Conservation (phyloP, 2,329 filamentous ascomycete species). For the Xylaria multiplex region DNA sequence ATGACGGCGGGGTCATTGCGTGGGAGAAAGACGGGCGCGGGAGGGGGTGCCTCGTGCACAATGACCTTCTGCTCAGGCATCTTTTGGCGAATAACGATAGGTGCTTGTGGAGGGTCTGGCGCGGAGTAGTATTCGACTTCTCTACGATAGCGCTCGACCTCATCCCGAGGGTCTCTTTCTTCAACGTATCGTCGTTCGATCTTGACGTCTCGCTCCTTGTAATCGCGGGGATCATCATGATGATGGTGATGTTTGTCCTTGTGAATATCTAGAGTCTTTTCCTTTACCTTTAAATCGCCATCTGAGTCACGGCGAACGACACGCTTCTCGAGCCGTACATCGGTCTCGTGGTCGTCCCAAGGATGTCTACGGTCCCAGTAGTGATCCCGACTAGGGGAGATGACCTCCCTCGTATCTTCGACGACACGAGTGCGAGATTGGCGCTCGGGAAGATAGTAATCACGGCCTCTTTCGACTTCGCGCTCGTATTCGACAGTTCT, state of each 20-base stretch:
- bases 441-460: conserved; percentile 43
- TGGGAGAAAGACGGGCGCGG: conserved; percentile 62
- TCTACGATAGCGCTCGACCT: conserved; percentile 68
- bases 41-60: conserved; percentile 65
- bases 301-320: conserved; percentile 55
- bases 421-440: conserved; percentile 48
- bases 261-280: conserved; percentile 58
- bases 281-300: conserved; percentile 65
- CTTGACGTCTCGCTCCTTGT: conserved; percentile 46
- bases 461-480: conserved; percentile 45
- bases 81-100: conserved; percentile 67
- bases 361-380: conserved; percentile 56
- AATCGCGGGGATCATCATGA: conserved; percentile 42
- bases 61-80: conserved; percentile 69
- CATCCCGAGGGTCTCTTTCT: conserved; percentile 48
- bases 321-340: conserved; percentile 56
- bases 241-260: conserved; percentile 38
- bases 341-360: conserved; percentile 54
- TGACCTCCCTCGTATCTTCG: conserved; percentile 55
- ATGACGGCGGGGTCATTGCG: conserved; percentile 58
- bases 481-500: conserved; percentile 47
- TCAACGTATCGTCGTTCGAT: conserved; percentile 48
- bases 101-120: conserved; percentile 58
- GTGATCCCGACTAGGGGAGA: conserved; percentile 48
- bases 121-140: conserved; percentile 71